Evolutionary conservation across 257 asterid genomes (phyloP).

Genomic region (Perilla frutescens): DNA sequence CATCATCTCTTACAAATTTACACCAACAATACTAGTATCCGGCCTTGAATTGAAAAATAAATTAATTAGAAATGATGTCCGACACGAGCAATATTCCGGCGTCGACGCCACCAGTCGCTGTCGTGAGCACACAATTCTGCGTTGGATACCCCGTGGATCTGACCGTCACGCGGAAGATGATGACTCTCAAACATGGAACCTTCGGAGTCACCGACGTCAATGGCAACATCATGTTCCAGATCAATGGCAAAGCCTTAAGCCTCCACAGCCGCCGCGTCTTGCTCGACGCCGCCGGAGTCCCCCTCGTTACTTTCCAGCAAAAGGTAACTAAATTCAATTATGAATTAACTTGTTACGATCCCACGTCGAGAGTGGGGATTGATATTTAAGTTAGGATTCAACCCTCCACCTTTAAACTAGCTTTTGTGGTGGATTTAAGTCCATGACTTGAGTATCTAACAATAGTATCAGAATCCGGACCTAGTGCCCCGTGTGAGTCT

Average conservation of each 20-base stretch:
- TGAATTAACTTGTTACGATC: too few relatives aligned
- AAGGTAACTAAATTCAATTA: conserved; percentile 47
- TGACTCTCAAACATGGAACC: conserved; percentile 64
- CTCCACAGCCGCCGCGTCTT: conserved; percentile 70
- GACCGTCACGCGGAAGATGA: conserved; percentile 53
- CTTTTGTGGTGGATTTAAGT: too few relatives aligned
- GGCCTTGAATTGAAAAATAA: too few relatives aligned
- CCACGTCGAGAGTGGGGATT: too few relatives aligned
- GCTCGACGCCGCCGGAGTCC: conserved; percentile 69
- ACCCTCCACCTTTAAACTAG: too few relatives aligned
- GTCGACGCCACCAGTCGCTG: conserved; percentile 36
- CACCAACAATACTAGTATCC: too few relatives aligned
- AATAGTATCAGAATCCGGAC: too few relatives aligned
- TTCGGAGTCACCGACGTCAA: conserved; percentile 66
- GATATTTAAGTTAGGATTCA: too few relatives aligned
- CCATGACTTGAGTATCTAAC: too few relatives aligned
- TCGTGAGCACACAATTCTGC: conserved; percentile 75
- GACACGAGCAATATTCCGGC: conserved; percentile 41
- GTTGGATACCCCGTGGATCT: conserved; percentile 72
- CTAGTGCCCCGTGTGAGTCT: too few relatives aligned
- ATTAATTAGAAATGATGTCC: conserved; percentile 31
- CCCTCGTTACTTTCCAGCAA: conserved; percentile 73
- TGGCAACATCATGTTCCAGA: conserved; percentile 66
- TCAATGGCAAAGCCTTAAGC: conserved; percentile 68
- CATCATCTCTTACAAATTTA: too few relatives aligned